A percentile compares a stretch with the other conserved stretches of the same genome.
Conservation (phyloP, 257 asterid genomes). For the Salvia hispanica region DNA sequence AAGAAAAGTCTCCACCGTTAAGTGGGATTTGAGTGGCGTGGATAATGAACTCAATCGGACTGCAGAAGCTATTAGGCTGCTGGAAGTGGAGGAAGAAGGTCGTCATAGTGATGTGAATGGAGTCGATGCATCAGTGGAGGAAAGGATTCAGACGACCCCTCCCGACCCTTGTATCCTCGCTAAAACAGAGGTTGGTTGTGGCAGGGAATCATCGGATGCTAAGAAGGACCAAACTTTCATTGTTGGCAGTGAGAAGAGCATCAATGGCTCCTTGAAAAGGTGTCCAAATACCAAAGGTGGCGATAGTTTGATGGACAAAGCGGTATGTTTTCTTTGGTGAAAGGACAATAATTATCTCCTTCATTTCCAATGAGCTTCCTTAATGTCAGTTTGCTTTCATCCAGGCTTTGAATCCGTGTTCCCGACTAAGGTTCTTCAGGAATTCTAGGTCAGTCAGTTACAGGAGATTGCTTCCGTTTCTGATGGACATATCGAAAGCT, state of each 20-base stretch:
- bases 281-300: constrained; percentile 40
- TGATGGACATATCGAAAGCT: constrained; percentile 58
- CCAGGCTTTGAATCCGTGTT: constrained; percentile 71
- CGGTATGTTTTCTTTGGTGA: constrained; percentile 37
- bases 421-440: constrained; percentile 58
- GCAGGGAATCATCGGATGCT: constrained; percentile 28
- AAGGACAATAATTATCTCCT: not conserved
- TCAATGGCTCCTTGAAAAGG: constrained; percentile 1
- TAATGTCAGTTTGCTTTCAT: constrained; percentile 7
- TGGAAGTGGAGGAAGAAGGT: constrained; percentile 16
- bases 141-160: constrained; percentile 57
- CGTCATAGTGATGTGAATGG: constrained; percentile 28
- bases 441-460: constrained; percentile 64
- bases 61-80: constrained; percentile 4
- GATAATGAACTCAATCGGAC: not conserved
- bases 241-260: constrained; percentile 29
- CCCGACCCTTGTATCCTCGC: constrained; percentile 51
- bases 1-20: constrained; percentile 18
- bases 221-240: constrained; percentile 7
- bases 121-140: constrained; percentile 39
- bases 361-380: constrained; percentile 6
- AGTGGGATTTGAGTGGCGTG: constrained; percentile 27
- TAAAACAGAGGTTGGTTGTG: constrained; percentile 27
- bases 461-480: constrained; percentile 76
- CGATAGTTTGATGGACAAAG: constrained; percentile 34